Evolutionary conservation across 768 basidiomycete species (phyloP), one percentile per base, ranked within the genome.

Genomic region (Grammothele lineata): DNA sequence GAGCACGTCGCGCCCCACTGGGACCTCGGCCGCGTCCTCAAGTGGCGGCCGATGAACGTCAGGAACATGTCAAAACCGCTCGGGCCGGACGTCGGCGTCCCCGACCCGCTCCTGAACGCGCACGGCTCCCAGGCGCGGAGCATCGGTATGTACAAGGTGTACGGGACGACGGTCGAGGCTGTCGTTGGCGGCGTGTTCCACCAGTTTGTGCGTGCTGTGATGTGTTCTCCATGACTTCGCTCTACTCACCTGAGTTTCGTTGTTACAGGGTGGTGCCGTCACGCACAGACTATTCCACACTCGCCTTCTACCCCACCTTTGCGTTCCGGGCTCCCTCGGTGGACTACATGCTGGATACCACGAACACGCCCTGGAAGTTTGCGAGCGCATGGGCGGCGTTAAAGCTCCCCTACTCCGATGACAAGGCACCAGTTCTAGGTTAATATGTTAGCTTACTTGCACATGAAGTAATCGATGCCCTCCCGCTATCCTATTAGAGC

Each of bases 91-190:
- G 45, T 45, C 9, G 51, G 44, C 3, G 42, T 53, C 11, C 52
- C 33, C 25, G 36, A 54, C 55, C 14, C 57, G 52, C 17, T 47
- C 7, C 11, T 33, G 21, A 47, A 32, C 21, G 26, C 52, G 32
- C 47, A 45, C 14, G 34, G 33, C 5, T 53, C 40, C n/a, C 43
- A 24, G 8, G 39, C 53, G 25, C 37, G 45, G 35, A 72, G 75
- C 33, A 76, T 84, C 2, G 89, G 88, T 2, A 61, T 90, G 44
- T 83, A 83, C 57, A 91, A 90, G 57, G 81, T 90, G 17, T 77
- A 83, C 57, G 89, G 89, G 1, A 81, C 86, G 47, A 74, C 82
- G 0, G 85, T 90, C 4, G 80, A 85, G 55, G 89, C 85, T 3
- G 71, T 89, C 14, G 64, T 90, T 24, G 89, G 89, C 19, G 86